Base-by-base conservation (phyloP, 768 basidiomycete species). In the Pholiota conissans region DNA sequence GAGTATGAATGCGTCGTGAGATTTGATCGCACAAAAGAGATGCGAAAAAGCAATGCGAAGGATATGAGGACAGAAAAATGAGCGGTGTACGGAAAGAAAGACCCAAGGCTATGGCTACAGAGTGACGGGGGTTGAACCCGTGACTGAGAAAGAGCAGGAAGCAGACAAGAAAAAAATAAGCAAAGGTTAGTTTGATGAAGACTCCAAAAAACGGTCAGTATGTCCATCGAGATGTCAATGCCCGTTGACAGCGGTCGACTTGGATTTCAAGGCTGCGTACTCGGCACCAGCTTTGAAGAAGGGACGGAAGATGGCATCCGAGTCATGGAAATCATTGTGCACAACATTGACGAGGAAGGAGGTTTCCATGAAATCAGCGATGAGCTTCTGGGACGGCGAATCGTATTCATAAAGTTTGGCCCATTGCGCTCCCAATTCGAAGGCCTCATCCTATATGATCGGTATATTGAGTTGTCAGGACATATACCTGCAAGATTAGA, bases 271-370 rank as follows among this genome's bases (percentile, higher is more conserved):
- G 29, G 78, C 73, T 13, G 74, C 70, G 58, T 83, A 84, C 69
- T 89, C 84, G 39, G 81, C 83, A 32, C 87, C 89, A 11, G 87
- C 88, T 70, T 86, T 84, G 73, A 84, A 78, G 80, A 98, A 96
- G 2, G 93, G 91, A 64, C 79, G 77, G 71, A 95, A 98, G 73
- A 98, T 95, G 20, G 88, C 88, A 48, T 89, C 79, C 2, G 86
- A 71, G 67, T 90, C 82, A 73, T 91, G 90, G 84, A 93, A 98
- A 71, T 96, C 89, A 75, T 97, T 97, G 73, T 97, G 94, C 26
- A 98, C 95, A 63, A 98, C 89, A 72, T 97, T 97, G 63, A 97
- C 93, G 62, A 98, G 87, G 75, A 85, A 87, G 60, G 79, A 90
- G 0, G 81, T 82, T 57, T 93, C 85, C 89, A 97, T 91, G 67